A percentile compares a stretch with the other conserved stretches of the same genome.
phyloP scores from a whole-genome alignment of 148 eudicot species.

The Camellia granthamiana region DNA sequence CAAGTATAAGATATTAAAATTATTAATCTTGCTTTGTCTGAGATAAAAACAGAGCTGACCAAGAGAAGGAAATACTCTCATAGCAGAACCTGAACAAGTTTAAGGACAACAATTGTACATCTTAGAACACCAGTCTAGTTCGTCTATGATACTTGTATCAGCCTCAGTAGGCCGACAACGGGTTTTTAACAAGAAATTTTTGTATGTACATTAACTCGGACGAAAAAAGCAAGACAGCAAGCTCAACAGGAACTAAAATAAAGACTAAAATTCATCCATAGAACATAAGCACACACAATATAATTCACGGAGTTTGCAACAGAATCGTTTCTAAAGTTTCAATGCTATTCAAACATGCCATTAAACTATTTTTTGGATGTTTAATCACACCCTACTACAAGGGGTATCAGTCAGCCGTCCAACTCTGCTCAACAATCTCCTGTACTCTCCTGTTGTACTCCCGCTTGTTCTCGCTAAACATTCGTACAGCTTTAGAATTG shows the following conservation, averaged over 20 bases:
- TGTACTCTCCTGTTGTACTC: constrained; percentile 44
- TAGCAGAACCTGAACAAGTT: too few species aligned
- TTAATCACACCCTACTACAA: neutral
- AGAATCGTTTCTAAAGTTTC: neutral
- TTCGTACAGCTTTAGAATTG: constrained; percentile 62
- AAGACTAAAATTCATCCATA: neutral
- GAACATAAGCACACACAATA: neutral
- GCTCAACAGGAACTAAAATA: neutral
- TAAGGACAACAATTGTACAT: neutral
- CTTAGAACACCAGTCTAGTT: neutral
- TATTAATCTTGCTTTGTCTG: too few species aligned
- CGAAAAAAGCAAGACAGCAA: neutral
- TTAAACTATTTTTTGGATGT: neutral
- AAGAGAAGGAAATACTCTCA: too few species aligned
- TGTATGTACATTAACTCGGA: neutral
- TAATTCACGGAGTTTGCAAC: constrained; percentile 13
- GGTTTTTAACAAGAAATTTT: neutral
- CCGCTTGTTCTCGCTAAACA: constrained; percentile 59
- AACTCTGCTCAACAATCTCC: constrained; percentile 45
- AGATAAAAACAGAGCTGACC: too few species aligned
- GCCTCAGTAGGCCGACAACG: neutral
- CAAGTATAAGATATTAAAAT: too few species aligned
- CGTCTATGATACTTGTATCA: neutral
- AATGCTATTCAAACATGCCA: constrained; percentile 6
- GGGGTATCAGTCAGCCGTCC: constrained; percentile 48